A percentile compares a stretch with the other conserved stretches of the same genome.
Evolutionary conservation across 768 basidiomycete genomes (phyloP).

Genomic region (Termitomyces sp.): DNA sequence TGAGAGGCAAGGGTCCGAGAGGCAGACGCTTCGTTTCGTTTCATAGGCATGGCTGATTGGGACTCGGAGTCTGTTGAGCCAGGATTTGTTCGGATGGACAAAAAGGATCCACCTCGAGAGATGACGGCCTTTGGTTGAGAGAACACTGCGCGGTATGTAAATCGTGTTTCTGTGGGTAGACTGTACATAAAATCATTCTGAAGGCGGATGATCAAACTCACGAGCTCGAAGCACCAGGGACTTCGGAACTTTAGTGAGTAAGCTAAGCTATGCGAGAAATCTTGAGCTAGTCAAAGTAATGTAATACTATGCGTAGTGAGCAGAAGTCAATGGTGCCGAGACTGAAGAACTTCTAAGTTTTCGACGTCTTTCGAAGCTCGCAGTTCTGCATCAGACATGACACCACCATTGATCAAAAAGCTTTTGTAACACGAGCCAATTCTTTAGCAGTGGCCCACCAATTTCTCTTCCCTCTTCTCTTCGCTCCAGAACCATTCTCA

Average conservation of each 20-base stretch:
- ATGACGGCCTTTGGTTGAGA: conserved; percentile 67
- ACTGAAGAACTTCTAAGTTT: conserved; percentile 57
- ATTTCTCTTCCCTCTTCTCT: conserved; percentile 43
- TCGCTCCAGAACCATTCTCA: conserved; percentile 52
- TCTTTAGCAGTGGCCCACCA: conserved; percentile 85
- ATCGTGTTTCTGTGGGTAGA: conserved; percentile 61
- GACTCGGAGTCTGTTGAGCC: background rate
- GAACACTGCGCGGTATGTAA: conserved; percentile 75
- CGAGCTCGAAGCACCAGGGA: conserved; percentile 72
- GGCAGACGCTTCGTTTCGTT: background rate
- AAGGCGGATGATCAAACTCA: conserved; percentile 33
- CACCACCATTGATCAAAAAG: conserved; percentile 69
- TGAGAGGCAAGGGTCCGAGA: background rate
- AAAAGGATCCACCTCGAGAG: conserved; percentile 33
- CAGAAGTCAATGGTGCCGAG: conserved; percentile 2
- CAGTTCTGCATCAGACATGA: conserved; percentile 55
- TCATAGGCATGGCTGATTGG: background rate
- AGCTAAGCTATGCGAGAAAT: conserved; percentile 53
- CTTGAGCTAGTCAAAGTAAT: conserved; percentile 65
- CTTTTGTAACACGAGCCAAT: conserved; percentile 76
- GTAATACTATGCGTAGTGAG: conserved; percentile 44
- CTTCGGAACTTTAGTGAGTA: conserved; percentile 58
- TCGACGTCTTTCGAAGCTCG: conserved; percentile 70
- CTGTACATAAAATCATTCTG: background rate
- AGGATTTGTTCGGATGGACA: background rate